Evolutionary conservation across 139 green algal species (phyloP).

Genomic region (Chlamydomonas sphaeroides): DNA sequence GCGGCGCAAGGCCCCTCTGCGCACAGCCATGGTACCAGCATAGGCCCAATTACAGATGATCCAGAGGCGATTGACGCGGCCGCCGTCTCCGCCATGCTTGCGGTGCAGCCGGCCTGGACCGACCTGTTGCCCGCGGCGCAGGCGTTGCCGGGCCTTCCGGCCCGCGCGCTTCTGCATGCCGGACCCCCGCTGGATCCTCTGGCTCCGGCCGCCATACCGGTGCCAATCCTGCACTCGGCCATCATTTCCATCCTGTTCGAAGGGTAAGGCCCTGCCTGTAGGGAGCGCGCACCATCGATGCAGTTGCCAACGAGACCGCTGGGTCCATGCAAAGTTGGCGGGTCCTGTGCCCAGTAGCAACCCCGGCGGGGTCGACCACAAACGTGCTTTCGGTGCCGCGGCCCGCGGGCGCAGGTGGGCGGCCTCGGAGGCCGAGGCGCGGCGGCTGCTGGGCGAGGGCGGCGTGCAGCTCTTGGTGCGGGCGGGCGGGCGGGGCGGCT

Average conservation of each 20-base stretch:
- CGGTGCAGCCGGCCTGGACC: slow-evolving; percentile 8
- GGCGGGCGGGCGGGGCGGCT: not conserved
- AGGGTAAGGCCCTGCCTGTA: no score
- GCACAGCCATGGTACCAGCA: no score
- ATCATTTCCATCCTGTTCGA: slow-evolving; percentile 6
- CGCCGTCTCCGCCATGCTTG: not conserved
- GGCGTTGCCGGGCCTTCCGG: not conserved
- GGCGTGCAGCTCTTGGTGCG: slow-evolving; percentile 8
- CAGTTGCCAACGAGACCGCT: no score
- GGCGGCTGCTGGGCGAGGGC: not conserved
- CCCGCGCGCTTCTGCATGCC: not conserved
- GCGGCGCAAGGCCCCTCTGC: no score
- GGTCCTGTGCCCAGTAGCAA: no score
- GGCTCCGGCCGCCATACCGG: not conserved
- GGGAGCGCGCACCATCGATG: no score
- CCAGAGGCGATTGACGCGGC: not conserved
- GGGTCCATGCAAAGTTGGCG: no score
- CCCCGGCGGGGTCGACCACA: no score
- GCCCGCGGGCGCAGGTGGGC: no score
- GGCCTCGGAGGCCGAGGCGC: not conserved
- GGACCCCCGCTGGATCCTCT: not conserved
- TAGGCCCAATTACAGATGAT: no score
- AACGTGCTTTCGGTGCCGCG: no score
- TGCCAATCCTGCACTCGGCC: slow-evolving; percentile 2
- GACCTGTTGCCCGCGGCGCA: not conserved